Conservation (phyloP, 2,329 filamentous ascomycete genomes). For the Trichophyton schoenleinii region DNA sequence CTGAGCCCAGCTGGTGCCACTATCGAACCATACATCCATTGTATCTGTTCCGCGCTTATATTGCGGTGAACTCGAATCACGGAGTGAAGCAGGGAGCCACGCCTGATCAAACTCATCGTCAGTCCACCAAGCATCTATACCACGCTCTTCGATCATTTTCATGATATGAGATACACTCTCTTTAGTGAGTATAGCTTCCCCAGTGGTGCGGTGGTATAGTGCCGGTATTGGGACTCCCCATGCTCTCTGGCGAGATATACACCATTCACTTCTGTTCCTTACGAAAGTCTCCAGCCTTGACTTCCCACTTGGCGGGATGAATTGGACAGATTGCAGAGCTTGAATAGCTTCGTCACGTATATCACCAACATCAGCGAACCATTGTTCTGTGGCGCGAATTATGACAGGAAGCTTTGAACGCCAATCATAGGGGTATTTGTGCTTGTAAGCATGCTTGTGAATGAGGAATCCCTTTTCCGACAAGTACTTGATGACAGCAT, state of each 20-base stretch:
- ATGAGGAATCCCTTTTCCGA: conserved; percentile 49
- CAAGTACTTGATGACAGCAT: conserved; percentile 58
- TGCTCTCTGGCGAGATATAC: conserved; percentile 85
- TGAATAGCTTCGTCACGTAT: conserved; percentile 64
- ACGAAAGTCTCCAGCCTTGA: conserved; percentile 74
- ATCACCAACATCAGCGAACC: conserved; percentile 83
- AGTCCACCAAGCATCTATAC: conserved; percentile 91
- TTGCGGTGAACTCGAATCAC: conserved; percentile 28
- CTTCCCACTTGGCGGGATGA: conserved; percentile 63
- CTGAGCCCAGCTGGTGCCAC: conserved; percentile 78
- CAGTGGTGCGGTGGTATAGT: conserved; percentile 57
- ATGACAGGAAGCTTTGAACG: conserved; percentile 87
- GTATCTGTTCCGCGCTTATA: conserved; percentile 78
- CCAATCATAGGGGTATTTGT: conserved; percentile 99
- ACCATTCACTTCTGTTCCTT: conserved; percentile 85
- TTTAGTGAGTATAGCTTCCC: conserved; percentile 64
- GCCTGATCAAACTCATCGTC: conserved; percentile 60
- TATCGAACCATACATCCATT: conserved; percentile 99
- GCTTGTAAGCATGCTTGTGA: conserved; percentile 56
- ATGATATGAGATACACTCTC: conserved; percentile 78
- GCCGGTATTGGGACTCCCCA: conserved; percentile 97
- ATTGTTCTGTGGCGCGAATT: conserved; percentile 83
- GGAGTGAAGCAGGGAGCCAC: conserved; percentile 61
- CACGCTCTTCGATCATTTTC: conserved; percentile 58
- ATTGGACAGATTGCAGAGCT: conserved; percentile 58